Percentiles rank a stretch among this genome's conserved stretches.
These are phyloP conservation scores for Rhynchosporium graminicola DNA, from an alignment of 2,329 filamentous ascomycete species.

Conservation along the genomic window DNA sequence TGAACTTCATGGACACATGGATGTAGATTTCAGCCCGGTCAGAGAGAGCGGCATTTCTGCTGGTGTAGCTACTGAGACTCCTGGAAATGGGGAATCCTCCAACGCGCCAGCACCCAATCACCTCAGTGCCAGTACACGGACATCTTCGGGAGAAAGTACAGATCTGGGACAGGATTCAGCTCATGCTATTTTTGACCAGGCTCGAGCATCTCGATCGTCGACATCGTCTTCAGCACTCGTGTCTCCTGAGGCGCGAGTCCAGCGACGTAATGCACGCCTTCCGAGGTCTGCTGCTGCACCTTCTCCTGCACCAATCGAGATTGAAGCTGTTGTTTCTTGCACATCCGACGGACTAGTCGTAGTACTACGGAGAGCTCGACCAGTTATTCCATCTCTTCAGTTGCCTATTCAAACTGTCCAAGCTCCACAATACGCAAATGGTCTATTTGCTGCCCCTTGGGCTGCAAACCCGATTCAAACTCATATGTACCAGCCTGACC, in stretches of 20 bases:
- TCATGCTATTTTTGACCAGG: conserved; percentile 47
- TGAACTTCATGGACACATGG: conserved; percentile 46
- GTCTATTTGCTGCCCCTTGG: conserved; percentile 81
- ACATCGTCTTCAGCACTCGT: conserved; percentile 37
- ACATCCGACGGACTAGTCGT: conserved; percentile 87
- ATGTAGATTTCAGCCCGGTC: conserved; percentile 39
- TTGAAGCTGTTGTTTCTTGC: conserved; percentile 90
- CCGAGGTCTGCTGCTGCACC: conserved; percentile 26
- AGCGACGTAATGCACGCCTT: conserved; percentile 21
- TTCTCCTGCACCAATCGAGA: conserved; percentile 56
- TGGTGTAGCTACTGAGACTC: conserved; percentile 1
- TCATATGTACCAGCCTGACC: conserved; percentile 40
- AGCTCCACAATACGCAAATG: conserved; percentile 54
- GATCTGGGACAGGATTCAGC: conserved; percentile 43
- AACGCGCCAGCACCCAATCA: conserved; percentile 3
- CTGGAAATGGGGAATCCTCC: conserved; percentile 15
- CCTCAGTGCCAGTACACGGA: conserved; percentile 33
- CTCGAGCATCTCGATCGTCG: conserved; percentile 32
- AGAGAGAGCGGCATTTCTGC: conserved; percentile 8
- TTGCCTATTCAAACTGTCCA: conserved; percentile 38
- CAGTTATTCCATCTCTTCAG: conserved; percentile 68
- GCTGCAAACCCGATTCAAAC: conserved; percentile 64
- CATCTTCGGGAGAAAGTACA: conserved; percentile 50
- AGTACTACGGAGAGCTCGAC: conserved; percentile 72
- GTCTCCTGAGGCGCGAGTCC: conserved; percentile 23